Conservation (phyloP, 352 stramenopile genomes). For the Globisporangium middletonii region DNA sequence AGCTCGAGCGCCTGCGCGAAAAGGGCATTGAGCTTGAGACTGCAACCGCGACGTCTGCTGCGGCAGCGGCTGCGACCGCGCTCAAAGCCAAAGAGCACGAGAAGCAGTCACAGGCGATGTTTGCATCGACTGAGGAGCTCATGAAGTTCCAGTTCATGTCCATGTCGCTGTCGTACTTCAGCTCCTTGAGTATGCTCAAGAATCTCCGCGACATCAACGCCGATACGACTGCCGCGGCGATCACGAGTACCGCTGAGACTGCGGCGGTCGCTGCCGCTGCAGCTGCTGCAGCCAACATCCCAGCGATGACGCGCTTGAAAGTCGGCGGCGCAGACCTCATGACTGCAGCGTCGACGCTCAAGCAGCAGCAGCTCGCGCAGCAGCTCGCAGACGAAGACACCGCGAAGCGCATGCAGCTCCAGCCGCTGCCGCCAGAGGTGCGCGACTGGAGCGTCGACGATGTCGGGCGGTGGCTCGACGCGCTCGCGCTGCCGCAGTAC, state of each 20-base stretch:
- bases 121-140: slow-evolving; percentile 91
- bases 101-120: slow-evolving; percentile 87
- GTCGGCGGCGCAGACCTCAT: slow-evolving; percentile 64
- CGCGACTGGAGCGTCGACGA: slow-evolving; percentile 87
- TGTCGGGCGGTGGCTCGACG: slow-evolving; percentile 89
- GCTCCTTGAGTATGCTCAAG: slow-evolving; percentile 93
- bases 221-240: slow-evolving; percentile 86
- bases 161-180: slow-evolving; percentile 94
- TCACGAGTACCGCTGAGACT: slow-evolving; percentile 85
- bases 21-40: slow-evolving; percentile 90
- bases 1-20: slow-evolving; percentile 88
- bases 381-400: slow-evolving; percentile 56
- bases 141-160: slow-evolving; percentile 98
- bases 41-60: slow-evolving; percentile 88
- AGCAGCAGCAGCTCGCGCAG: slow-evolving; percentile 64
- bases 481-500: slow-evolving; percentile 89
- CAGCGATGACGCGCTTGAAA: slow-evolving; percentile 62
- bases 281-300: slow-evolving; percentile 84
- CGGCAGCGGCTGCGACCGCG: slow-evolving; percentile 86
- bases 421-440: slow-evolving; percentile 71
- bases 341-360: slow-evolving; percentile 51
- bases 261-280: slow-evolving; percentile 82
- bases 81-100: slow-evolving; percentile 90
- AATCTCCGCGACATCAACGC: slow-evolving; percentile 91
- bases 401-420: slow-evolving; percentile 34